A percentile compares a stretch with the other conserved stretches of the same genome.
Evolutionary conservation across 2,329 filamentous ascomycete genomes (phyloP).

Genomic region (Colletotrichum lindemuthianum): DNA sequence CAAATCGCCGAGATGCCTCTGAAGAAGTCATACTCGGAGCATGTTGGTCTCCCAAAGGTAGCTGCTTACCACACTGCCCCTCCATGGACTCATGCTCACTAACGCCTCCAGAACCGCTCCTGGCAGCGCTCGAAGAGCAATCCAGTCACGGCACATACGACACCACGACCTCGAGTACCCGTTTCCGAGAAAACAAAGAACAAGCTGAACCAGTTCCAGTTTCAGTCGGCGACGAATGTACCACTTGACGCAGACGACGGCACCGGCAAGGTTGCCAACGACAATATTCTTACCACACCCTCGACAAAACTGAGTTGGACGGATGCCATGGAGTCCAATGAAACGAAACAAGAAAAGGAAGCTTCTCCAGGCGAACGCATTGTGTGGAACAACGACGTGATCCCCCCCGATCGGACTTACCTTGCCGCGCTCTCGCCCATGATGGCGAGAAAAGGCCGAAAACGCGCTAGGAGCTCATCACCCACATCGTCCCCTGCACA

Average conservation of each 20-base stretch:
- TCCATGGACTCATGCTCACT: conserved; percentile 26
- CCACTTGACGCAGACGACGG: conserved; percentile 38
- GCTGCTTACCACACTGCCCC: conserved; percentile 20
- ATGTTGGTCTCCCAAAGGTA: conserved; percentile 45
- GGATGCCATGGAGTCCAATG: conserved; percentile 63
- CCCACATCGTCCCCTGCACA: conserved; percentile 73
- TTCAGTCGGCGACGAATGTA: conserved; percentile 50
- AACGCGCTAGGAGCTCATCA: conserved; percentile 79
- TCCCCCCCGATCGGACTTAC: conserved; percentile 54
- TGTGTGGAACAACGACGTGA: conserved; percentile 66
- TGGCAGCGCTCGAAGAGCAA: conserved; percentile 67
- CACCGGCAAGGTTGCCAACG: conserved; percentile 31
- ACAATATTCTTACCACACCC: conserved; percentile 36
- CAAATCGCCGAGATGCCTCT: conserved; percentile 43
- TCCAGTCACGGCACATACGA: conserved; percentile 50
- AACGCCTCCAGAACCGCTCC: conserved; percentile 47
- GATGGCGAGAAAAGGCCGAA: conserved; percentile 64
- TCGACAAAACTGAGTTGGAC: conserved; percentile 59
- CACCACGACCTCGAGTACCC: conserved; percentile 54
- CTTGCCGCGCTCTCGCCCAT: conserved; percentile 57
- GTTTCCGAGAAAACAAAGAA: conserved; percentile 69
- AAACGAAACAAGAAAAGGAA: conserved; percentile 55
- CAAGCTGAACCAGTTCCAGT: conserved; percentile 68
- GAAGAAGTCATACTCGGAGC: conserved; percentile 53
- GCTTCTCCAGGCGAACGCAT: conserved; percentile 70